A percentile compares a stretch with the other conserved stretches of the same genome.
Conservation (phyloP, 1,139 yeast genomes). For the Geotrichum aggregatum region DNA sequence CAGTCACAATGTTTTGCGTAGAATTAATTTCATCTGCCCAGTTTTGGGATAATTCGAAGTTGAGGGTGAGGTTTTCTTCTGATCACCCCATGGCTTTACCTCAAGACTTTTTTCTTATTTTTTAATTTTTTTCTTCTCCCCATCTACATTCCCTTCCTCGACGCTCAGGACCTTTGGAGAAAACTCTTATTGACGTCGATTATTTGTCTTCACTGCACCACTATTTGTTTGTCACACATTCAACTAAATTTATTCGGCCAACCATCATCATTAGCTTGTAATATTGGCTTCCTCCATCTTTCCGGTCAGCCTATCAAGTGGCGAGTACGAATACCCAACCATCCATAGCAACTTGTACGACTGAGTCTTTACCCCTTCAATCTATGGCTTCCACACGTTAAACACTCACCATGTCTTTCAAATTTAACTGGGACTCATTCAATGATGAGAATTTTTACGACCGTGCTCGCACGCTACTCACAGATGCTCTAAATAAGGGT, state of each 20-base stretch:
- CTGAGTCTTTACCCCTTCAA: background rate
- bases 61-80: background rate
- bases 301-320: no score
- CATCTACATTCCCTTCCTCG: background rate
- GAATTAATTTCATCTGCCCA: no score
- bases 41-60: no score
- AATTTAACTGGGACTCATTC: constrained; percentile 74
- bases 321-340: no score
- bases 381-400: background rate
- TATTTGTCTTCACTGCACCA: no score
- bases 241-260: no score
- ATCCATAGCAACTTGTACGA: no score
- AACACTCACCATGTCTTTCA: constrained; percentile 57
- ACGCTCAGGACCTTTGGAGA: background rate
- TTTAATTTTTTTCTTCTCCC: background rate
- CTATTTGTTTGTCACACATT: no score
- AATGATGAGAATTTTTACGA: constrained; percentile 62
- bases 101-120: background rate
- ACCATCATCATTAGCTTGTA: no score
- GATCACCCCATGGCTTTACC: background rate
- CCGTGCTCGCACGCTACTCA: constrained; percentile 65
- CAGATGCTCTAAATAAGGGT: constrained; percentile 68
- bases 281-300: no score
- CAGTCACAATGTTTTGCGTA: no score
- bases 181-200: no score